Evolutionary conservation across 1,284 basidiomycete species (phyloP), one percentile per base, ranked within the genome.

Genomic region (Ustilago cynodontis): DNA sequence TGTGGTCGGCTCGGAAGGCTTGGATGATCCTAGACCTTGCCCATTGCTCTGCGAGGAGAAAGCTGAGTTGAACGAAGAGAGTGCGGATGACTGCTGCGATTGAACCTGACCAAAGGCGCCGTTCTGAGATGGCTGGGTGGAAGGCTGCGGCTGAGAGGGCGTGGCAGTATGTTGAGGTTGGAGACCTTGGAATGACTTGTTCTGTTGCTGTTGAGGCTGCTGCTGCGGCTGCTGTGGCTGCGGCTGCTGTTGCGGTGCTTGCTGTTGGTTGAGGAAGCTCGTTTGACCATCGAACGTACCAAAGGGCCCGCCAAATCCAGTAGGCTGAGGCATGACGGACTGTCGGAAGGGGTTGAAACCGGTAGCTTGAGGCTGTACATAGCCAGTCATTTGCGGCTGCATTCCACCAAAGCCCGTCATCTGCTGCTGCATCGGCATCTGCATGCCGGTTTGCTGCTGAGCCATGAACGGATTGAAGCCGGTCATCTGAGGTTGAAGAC

Each of bases 311-410:
- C 74, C 75, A 10, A 80, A 75, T 0, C 65, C 69, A n/a, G 68
- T 77, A 3, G 84, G 82, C 14, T 87, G 80, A 39, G 81, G 70
- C 70, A 78, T 78, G 56, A 82, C 35, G 45, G 68, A 75, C 63
- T 68, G 72, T 20, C 91, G 87, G 89, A 93, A 93, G 0, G 91
- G 91, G 82, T 93, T 93, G 45, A 89, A 88, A 3, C 93, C 94
- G 1, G 93, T 95, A 22, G 87, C 80, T 84, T 94, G 93, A 24
- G 92, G 91, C 67, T 91, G 87, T 65, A 93, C 72, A 86, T 88
- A 88, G 76, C 77, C 79, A 10, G 86, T 86, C 59, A 77, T 76
- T 65, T 88, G 87, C 9, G 85, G 80, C 61, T 85, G 84, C 61
- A 65, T 65, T 11, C 66, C 71, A 20, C 59, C 79, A 63, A 62